Evolutionary conservation across 768 basidiomycete species (phyloP), one percentile per base, ranked within the genome.

Genomic region (Hydnomerulius pinastri): DNA sequence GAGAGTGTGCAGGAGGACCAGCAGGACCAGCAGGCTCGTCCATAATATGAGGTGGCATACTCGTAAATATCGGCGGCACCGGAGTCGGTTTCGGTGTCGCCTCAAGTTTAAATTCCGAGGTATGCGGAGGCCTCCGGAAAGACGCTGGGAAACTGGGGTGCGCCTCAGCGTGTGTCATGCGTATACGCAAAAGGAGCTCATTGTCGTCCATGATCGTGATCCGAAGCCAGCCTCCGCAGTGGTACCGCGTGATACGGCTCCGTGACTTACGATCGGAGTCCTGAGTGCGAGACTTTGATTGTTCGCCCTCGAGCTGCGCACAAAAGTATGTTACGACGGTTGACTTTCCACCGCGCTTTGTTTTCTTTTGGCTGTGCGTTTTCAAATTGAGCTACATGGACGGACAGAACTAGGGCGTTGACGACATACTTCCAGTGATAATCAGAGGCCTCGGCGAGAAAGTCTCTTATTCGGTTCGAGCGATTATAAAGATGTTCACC

Each of bases 171-270:
- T 68, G 67, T 0, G 67, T 70, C 68, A 68, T 68, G 46, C 67
- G 67, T 58, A 68, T 70, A 24, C 67, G 67, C 27, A 68, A 48
- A 23, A 70, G 66, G 24, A 59, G 60, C 37, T 68, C 67, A 37
- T 70, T 68, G 46, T 68, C 68, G 18, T 68, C 68, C 68, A 68
- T 66, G 50, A 70, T 69, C 24, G 67, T 68, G 52, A 68, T 70
- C 18, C 68, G 67, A 20, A 68, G 58, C 67, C 67, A 68, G 15
- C 67, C 67, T 2, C 68, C 67, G 27, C 67, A 68, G 30, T 70
- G 68, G 21, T 66, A 68, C 29, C 67, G 67, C 1, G 63, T 66
- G 51, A 68, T 68, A 38, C 68, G 66, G 48, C 61, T 64, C 15
- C 67, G 64, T 42, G 68, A 70, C 54, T 70, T 70, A 41, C 67